Evolutionary conservation across 1,284 basidiomycete species (phyloP).

Genomic region (Boletus smithii): DNA sequence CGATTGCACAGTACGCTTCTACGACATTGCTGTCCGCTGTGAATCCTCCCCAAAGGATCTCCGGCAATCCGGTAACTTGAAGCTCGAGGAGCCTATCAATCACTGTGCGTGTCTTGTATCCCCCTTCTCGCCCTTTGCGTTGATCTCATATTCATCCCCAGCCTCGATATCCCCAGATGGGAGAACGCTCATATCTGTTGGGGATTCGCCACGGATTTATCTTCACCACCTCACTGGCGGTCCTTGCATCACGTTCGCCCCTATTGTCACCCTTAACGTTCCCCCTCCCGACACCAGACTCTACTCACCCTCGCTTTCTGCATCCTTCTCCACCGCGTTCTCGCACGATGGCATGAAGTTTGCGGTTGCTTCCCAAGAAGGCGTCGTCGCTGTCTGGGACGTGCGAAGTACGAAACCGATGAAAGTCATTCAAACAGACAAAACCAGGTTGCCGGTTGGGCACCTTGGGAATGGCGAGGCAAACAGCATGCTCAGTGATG

Average conservation of each 20-base stretch:
- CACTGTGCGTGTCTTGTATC: conserved; percentile 48
- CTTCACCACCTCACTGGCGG: conserved; percentile 68
- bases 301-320: conserved; percentile 48
- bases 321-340: conserved; percentile 84
- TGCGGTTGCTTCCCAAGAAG: conserved; percentile 84
- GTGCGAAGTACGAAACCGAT: conserved; percentile 68
- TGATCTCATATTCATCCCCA: conserved; percentile 31
- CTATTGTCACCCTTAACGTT: conserved; percentile 53
- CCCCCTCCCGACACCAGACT: conserved; percentile 47
- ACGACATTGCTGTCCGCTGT: conserved; percentile 57
- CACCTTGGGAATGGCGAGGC: conserved; percentile 41
- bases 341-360: conserved; percentile 78
- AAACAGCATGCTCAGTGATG: conserved; percentile 57
- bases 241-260: conserved; percentile 51
- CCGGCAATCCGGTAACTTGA: conserved; percentile 51
- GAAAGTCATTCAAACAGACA: conserved; percentile 60
- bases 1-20: conserved; percentile 74
- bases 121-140: conserved; percentile 27
- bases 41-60: conserved; percentile 42
- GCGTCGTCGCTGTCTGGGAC: conserved; percentile 77
- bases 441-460: conserved; percentile 37
- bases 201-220: conserved; percentile 80
- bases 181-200: conserved; percentile 78
- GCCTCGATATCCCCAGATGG: conserved; percentile 84
- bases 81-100: conserved; percentile 67